Percentiles rank a stretch among this genome's conserved stretches.
Conservation (phyloP, 208 protist species). For the Crithidia expoeki region DNA sequence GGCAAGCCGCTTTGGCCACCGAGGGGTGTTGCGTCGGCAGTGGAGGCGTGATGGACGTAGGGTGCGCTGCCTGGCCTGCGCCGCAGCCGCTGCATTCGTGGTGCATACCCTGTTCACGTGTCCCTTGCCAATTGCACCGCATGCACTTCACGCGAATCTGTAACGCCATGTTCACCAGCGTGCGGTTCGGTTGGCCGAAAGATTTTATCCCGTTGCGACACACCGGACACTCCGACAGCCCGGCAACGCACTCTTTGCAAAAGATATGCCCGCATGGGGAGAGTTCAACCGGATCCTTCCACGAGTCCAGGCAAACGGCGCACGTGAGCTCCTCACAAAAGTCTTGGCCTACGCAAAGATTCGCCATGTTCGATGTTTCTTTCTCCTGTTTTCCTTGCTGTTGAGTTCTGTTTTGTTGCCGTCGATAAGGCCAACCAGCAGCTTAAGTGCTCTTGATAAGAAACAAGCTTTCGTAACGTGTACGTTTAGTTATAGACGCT, state of each 20-base stretch:
- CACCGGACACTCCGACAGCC: constrained; percentile 54
- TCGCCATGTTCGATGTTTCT: constrained; percentile 14
- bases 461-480: too few relatives aligned
- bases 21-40: constrained; percentile 10
- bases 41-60: not conserved
- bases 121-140: constrained; percentile 71
- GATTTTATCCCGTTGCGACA: constrained; percentile 50
- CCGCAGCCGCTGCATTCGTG: constrained; percentile 30
- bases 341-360: constrained; percentile 45
- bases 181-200: constrained; percentile 56
- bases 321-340: constrained; percentile 78
- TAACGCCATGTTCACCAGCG: constrained; percentile 72
- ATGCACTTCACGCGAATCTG: constrained; percentile 58
- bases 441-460: too few relatives aligned
- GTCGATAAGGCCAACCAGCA: too few relatives aligned
- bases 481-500: too few relatives aligned
- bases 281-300: constrained; percentile 61
- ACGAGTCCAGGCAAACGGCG: constrained; percentile 75
- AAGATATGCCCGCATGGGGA: constrained; percentile 62
- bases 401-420: too few relatives aligned
- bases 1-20: not conserved
- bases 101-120: constrained; percentile 39
- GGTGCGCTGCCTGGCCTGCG: not conserved
- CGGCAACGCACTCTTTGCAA: constrained; percentile 53
- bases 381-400: not conserved